phyloP scores from a whole-genome alignment of 495 filamentous ascomycete genomes.

The Filosporella fistucella region DNA sequence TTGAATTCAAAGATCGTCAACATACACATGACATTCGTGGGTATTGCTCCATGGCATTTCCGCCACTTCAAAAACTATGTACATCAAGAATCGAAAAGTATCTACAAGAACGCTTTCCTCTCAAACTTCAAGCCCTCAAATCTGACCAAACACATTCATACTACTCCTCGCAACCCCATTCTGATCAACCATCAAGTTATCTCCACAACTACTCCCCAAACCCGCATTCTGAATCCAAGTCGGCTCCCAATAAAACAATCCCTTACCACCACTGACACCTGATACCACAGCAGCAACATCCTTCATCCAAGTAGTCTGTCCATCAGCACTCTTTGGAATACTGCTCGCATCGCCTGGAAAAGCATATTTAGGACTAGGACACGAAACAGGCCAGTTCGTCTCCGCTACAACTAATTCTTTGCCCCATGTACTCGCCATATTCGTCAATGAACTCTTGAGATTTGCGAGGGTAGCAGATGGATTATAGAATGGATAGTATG shows the following conservation, averaged over 20 bases:
- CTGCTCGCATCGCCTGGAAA: slow-evolving; percentile 53
- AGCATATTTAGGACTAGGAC: slow-evolving; percentile 44
- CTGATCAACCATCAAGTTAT: slow-evolving; percentile 39
- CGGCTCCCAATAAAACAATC: slow-evolving; percentile 70
- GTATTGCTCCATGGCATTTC: too few relatives aligned
- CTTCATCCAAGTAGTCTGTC: slow-evolving; percentile 54
- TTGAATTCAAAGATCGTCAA: too few relatives aligned
- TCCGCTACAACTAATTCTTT: slow-evolving; percentile 63
- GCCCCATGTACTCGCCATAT: slow-evolving; percentile 52
- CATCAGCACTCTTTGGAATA: slow-evolving; percentile 56
- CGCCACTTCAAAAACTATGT: too few relatives aligned
- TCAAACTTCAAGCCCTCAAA: slow-evolving; percentile 9
- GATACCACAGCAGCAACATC: slow-evolving; percentile 49
- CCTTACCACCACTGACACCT: slow-evolving; percentile 43
- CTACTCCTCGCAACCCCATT: slow-evolving; percentile 13
- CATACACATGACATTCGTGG: too few relatives aligned
- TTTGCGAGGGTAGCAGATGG: slow-evolving; percentile 46
- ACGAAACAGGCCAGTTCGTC: slow-evolving; percentile 62
- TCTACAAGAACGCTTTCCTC: too few relatives aligned
- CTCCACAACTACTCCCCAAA: slow-evolving; percentile 49
- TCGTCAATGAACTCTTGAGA: slow-evolving; percentile 50
- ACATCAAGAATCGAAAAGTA: too few relatives aligned
- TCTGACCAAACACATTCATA: slow-evolving; percentile 17
- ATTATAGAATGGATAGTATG: slow-evolving; percentile 67
- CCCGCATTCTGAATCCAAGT: slow-evolving; percentile 61